Conservation (phyloP, 495 filamentous ascomycete species). For the Letharia columbiana region DNA sequence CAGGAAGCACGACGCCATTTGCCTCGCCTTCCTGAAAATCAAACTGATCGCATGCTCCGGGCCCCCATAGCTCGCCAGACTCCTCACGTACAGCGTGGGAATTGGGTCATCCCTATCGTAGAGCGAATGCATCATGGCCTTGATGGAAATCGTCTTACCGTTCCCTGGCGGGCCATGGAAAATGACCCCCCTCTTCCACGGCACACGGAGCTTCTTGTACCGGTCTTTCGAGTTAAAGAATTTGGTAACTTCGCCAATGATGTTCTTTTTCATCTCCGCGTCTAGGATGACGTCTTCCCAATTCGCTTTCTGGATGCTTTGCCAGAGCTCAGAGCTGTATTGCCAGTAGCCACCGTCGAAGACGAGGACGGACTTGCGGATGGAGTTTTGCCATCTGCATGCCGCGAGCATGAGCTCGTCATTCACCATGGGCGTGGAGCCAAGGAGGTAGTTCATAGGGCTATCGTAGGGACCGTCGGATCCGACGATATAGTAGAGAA, state of each 20-base stretch:
- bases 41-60: slow-evolving; percentile 36
- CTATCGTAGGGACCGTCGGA: slow-evolving; percentile 3
- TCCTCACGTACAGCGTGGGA: slow-evolving; percentile 49
- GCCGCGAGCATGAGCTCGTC: slow-evolving; percentile 47
- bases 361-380: slow-evolving; percentile 29
- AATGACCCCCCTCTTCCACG: slow-evolving; percentile 34
- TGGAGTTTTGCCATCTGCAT: slow-evolving; percentile 34
- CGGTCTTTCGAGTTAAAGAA: slow-evolving; percentile 36
- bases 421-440: slow-evolving; percentile 29
- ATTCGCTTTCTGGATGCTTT: slow-evolving; percentile 33
- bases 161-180: slow-evolving; percentile 32
- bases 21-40: slow-evolving; percentile 47
- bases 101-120: slow-evolving; percentile 33
- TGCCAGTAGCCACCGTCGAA: slow-evolving; percentile 34
- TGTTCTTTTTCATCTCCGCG: slow-evolving; percentile 34
- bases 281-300: slow-evolving; percentile 41
- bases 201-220: slow-evolving; percentile 37
- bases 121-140: slow-evolving; percentile 56
- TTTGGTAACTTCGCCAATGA: slow-evolving; percentile 32
- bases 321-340: slow-evolving; percentile 28
- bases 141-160: slow-evolving; percentile 63
- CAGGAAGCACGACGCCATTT: slow-evolving; percentile 35
- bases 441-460: slow-evolving; percentile 19
- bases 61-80: slow-evolving; percentile 16
- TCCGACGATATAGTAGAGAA: slow-evolving; percentile 19